These are phyloP conservation scores for Rhodotorula sp. DNA, from an alignment of 1,284 basidiomycete species.

Conservation along the genomic window DNA sequence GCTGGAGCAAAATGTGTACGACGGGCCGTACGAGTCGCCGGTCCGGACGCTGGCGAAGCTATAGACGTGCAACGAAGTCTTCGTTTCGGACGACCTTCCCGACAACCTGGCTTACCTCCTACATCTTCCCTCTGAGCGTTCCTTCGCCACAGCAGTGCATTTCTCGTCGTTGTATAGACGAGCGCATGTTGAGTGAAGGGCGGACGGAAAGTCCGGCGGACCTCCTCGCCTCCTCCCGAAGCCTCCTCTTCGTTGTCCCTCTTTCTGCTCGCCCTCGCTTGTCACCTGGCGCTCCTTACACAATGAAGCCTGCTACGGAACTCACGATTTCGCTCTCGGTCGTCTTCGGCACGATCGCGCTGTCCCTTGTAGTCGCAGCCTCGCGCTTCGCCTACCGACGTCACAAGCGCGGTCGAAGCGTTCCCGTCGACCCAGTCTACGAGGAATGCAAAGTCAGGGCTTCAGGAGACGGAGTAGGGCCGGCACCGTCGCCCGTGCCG, in stretches of 20 bases:
- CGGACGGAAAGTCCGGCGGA: no score
- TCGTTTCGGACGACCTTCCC: no score
- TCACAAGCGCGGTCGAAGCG: neutral
- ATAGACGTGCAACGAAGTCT: constrained; percentile 1
- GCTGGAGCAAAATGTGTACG: constrained; percentile 25
- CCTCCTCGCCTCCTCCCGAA: no score
- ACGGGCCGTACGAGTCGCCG: constrained; percentile 23
- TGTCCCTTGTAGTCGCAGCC: constrained; percentile 31
- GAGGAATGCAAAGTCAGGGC: constrained; percentile 14
- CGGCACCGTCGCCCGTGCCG: neutral
- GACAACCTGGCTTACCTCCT: neutral
- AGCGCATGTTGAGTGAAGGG: no score
- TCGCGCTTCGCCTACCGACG: constrained; percentile 27
- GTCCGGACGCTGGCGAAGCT: constrained; percentile 12
- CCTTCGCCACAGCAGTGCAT: no score
- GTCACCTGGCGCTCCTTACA: no score
- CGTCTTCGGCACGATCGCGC: constrained; percentile 21
- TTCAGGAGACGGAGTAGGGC: neutral
- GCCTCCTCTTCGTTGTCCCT: no score
- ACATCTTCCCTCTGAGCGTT: no score
- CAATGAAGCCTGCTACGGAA: constrained; percentile 1
- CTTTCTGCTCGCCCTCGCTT: no score
- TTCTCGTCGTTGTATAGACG: no score
- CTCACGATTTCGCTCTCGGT: constrained; percentile 18
- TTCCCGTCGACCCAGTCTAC: constrained; percentile 14